Base-by-base conservation (phyloP, 2,329 filamentous ascomycete species). In the Xylaria sp. region DNA sequence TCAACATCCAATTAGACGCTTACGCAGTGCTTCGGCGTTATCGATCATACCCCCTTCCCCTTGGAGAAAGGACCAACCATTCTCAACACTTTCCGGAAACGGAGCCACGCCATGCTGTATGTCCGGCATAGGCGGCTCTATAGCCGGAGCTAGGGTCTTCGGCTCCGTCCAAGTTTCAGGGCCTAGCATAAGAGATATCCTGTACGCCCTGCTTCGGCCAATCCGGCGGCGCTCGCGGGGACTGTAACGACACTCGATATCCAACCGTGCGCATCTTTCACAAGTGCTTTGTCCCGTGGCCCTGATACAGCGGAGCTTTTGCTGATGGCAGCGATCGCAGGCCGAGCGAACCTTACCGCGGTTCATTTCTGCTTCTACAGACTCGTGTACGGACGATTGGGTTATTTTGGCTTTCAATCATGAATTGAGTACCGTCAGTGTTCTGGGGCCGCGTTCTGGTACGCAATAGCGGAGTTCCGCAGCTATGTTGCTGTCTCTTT, bases 281-380 rank as follows among this genome's bases (percentile, higher is more conserved):
- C 64, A 64, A n/a, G 45, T 35, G 3, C n/a, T 15, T 2, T 43
- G 35, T 11, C n/a, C 45, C 19, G 19, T 53, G n/a, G 45, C 25
- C 47, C 54, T 66, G 25, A 40, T 50, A 19, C 61, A 66, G 15
- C 54, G 53, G 50, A 66, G 61, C 47, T 66, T 64, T 28, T 61
- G 61, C 7, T 33, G 46, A 40, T 61, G 64, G 4, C 61, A 66
- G 25, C 61, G 57, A 42, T 64, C 35, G 50, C 64, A 66, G 19
- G 61, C 61, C 11, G 54, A 64, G 31, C 57, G 64, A 33, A 42
- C 25, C 40, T 60, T 60, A 35, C 43, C 14, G 19, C 28, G 17
- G 33, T 25, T n/a, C n/a, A 12, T 12, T 25, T 40, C 28, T 11
- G 33, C 21, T 19, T 40, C 37, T 33, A 25, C 5, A 12, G 42